Evolutionary conservation across 306 rosid species (phyloP), one percentile per base, ranked within the genome.

Genomic region (Vigna reflexopilosa): DNA sequence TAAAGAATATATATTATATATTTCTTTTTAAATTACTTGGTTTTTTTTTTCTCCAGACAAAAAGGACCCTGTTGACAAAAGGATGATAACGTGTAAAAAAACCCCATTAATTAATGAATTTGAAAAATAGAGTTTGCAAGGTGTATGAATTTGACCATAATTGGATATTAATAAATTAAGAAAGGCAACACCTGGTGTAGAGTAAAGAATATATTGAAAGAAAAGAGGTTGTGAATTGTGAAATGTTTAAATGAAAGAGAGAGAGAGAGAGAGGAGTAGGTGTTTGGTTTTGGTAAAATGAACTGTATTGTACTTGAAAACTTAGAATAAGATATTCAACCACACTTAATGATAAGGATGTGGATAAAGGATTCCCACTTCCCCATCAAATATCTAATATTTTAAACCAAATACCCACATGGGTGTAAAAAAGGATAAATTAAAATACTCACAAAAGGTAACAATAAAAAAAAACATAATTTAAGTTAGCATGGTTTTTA

Each of bases 71-170:
- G 72, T 69, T 75, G 81, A 69, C 77, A 49, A 68, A 34, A 38
- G 63, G 76, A 65, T 50, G 76, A 56, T 61, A 59, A 50, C 9
- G 28, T 54, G 76, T 71, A 32, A 19, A 34, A 15, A 22, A 44
- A 38, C 4, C 30, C 20, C 14, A 51, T 63, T 47, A 54, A 70
- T 70, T 2, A 36, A 70, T 63, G 15, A 22, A 4, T 10, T 44
- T n/a, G 40, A 64, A 26, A 38, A 22, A 58, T 17, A 69, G 49
- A 19, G 57, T 30, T 6, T 11, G 26, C 40, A 38, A 44, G 59
- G 38, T 76, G 58, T 62, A 28, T 72, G 82, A 80, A 70, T 49
- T 81, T 88, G 89, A 86, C 82, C 72, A 51, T 73, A 66, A 77
- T 59, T 78, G 73, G 36, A 47, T 52, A 9, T 2, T 9, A 58